These are phyloP conservation scores for Yamadazyma kanchanaburiensis DNA, from an alignment of 1,139 yeast genomes.

Conservation along the genomic window DNA sequence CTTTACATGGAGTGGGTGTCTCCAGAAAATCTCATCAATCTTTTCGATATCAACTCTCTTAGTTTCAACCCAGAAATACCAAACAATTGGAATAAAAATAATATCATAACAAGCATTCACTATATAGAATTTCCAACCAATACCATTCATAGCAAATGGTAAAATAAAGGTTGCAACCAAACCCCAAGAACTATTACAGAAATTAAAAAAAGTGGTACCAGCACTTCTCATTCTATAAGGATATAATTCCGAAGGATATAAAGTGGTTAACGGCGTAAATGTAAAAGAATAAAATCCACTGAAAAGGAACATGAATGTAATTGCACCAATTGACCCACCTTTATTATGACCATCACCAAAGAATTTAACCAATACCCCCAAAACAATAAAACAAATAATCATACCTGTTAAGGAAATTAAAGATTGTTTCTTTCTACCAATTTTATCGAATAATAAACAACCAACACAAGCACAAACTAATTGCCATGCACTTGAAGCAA, in stretches of 20 bases:
- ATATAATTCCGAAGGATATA: constrained; percentile 13
- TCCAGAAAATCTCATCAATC: constrained; percentile 7
- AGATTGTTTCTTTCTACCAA: constrained; percentile 13
- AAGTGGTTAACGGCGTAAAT: constrained; percentile 12
- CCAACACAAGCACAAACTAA: constrained; percentile 12
- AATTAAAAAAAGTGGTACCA: constrained; percentile 7
- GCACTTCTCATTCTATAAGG: constrained; percentile 12
- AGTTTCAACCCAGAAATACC: constrained; percentile 14
- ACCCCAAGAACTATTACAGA: constrained; percentile 11
- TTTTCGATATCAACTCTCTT: constrained; percentile 9
- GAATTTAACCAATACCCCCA: constrained; percentile 12
- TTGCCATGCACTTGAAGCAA: constrained; percentile 12
- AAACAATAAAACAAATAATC: constrained; percentile 9
- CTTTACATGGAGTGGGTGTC: constrained; percentile 2
- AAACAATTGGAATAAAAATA: constrained; percentile 11
- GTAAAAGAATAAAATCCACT: constrained; percentile 14
- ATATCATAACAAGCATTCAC: constrained; percentile 12
- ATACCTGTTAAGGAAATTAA: constrained; percentile 10
- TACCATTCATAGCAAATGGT: constrained; percentile 12
- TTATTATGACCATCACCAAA: constrained; percentile 12
- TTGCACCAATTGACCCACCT: constrained; percentile 13
- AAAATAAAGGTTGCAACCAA: constrained; percentile 10
- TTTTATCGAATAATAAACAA: constrained; percentile 8
- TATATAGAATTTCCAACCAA: constrained; percentile 14
- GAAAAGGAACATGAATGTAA: constrained; percentile 15